Percentiles rank a stretch among this genome's conserved stretches.
phyloP scores from a whole-genome alignment of 2,329 filamentous ascomycete species.

The Aspergillus bombycis region DNA sequence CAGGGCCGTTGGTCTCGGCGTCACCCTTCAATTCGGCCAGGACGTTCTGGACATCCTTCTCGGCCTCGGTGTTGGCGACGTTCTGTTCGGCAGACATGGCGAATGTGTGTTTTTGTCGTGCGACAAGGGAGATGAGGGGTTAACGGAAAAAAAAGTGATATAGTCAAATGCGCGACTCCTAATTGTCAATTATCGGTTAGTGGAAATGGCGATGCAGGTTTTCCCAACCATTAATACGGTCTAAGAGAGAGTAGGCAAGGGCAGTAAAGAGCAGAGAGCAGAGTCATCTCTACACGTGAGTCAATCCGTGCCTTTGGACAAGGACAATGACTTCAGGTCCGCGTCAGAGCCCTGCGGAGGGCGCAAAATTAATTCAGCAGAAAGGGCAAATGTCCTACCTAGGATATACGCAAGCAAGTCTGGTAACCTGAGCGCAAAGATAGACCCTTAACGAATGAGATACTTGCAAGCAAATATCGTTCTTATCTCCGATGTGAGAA shows the following conservation, averaged over 20 bases:
- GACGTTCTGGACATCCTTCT: conserved; percentile 50
- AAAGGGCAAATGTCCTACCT: conserved; percentile 1
- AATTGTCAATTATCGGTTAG: not conserved
- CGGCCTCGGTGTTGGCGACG: conserved; percentile 44
- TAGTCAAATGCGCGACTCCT: conserved; percentile 1
- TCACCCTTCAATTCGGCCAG: conserved; percentile 50
- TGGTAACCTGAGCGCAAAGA: not conserved
- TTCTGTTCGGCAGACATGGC: conserved; percentile 45
- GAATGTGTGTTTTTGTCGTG: conserved; percentile 9
- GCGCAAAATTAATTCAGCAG: not conserved
- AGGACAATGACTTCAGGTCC: not conserved
- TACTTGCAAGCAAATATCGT: conserved; percentile 6
- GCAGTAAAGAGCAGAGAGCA: not conserved
- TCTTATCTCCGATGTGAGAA: conserved; percentile 9
- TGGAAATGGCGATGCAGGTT: not conserved
- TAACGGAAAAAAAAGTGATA: not conserved
- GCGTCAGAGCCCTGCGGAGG: not conserved
- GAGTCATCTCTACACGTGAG: not conserved
- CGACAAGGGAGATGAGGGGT: conserved; percentile 4
- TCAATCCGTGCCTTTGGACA: not conserved
- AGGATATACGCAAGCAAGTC: not conserved
- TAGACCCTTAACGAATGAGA: conserved; percentile 1
- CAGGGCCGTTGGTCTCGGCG: conserved; percentile 18
- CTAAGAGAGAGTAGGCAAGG: not conserved
- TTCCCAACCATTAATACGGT: not conserved